Base-by-base conservation (phyloP, 1,139 yeast species). In the Blastobotrys arbuscula region DNA sequence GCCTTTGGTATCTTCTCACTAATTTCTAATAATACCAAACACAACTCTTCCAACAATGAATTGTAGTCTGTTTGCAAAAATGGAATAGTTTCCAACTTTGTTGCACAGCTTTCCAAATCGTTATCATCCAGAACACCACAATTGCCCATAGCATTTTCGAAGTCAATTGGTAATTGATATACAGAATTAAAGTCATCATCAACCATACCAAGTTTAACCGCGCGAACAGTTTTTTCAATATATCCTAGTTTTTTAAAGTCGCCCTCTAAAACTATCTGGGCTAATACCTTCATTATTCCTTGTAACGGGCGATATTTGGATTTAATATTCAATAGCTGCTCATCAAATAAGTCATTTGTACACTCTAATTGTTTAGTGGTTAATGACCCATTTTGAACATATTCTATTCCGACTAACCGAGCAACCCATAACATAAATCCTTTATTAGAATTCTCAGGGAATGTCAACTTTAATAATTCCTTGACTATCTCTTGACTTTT, bases 151-250 rank as follows among this genome's bases (percentile, higher is more conserved):
- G 43, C 45, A 5, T 23, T 24, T 3, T 16, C 18, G 7, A 42
- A 36, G 2, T 18, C 35, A 16, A 9, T 26, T 5, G 45, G 45
- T 23, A 42, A 24, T 12, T 15, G 3, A 3, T 2, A 9, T 2
- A 42, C 10, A 20, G 37, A 12, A 6, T 20, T 15, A 16, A 2
- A 16, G 15, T 42, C 19, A 2, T 16, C 19, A 10, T 31, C 28
- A 15, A 13, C 21, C 8, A 35, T 15, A 8, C 18, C 13, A 10
- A 8, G 12, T 19, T 34, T n/a, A 3, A 45, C 13, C 5, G 18
- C n/a, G 9, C 48, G 44, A 21, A 41, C 26, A 2, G 45, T 19
- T 13, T 35, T 20, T 39, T 50, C 53, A 8, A 50, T 10, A 28
- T 34, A 47, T 20, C 48, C 44, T 30, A 44, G 20, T 9, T 26